Conservation (phyloP, 768 basidiomycete species). For the Goffeauzyma gilvescens region DNA sequence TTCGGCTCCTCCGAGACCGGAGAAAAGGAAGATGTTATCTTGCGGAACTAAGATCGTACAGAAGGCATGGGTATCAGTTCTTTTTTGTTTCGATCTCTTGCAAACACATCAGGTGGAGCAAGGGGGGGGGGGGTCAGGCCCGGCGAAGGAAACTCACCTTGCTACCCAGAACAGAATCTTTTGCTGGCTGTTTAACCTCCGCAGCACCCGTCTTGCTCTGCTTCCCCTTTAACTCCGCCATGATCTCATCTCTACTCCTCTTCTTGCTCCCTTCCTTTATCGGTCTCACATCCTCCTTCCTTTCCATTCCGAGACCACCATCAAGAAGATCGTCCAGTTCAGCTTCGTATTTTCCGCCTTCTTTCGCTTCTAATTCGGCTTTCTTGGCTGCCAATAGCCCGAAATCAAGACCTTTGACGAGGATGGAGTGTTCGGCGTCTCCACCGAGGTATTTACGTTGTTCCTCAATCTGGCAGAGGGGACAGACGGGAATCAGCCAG, state of each 20-base stretch:
- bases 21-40: not conserved
- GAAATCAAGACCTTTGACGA: constrained; percentile 68
- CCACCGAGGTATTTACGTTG: constrained; percentile 63
- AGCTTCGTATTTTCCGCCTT: constrained; percentile 46
- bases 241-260: constrained; percentile 32
- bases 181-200: constrained; percentile 5
- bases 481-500: too few relatives aligned
- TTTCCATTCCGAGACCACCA: constrained; percentile 38
- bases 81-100: too few relatives aligned
- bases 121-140: too few relatives aligned
- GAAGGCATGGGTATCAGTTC: not conserved
- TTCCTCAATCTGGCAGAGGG: constrained; percentile 46
- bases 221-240: constrained; percentile 43
- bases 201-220: constrained; percentile 35
- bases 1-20: constrained; percentile 16
- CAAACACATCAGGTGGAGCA: too few relatives aligned
- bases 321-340: constrained; percentile 57
- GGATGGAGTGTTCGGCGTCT: constrained; percentile 63
- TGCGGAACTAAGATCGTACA: not conserved
- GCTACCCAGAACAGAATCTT: constrained; percentile 23
- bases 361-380: constrained; percentile 38
- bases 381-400: constrained; percentile 70
- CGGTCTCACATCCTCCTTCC: constrained; percentile 53
- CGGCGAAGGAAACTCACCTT: constrained; percentile 16
- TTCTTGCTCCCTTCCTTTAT: constrained; percentile 47